Conservation (phyloP, 768 basidiomycete species). For the Phylloporus sp. region DNA sequence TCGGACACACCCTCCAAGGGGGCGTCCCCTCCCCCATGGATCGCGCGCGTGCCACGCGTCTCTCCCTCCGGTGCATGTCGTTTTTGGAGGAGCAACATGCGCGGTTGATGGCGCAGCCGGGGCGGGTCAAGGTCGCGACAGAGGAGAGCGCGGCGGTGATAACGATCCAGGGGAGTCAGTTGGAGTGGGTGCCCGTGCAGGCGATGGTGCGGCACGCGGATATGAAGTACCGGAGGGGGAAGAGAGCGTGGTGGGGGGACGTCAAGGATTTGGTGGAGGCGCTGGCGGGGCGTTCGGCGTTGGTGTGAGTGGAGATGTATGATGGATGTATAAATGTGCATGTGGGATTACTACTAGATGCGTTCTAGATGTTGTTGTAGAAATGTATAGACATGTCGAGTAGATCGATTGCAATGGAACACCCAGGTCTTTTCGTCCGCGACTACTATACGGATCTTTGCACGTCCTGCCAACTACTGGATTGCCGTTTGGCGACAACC, state of each 20-base stretch:
- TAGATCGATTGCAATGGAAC: no score
- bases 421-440: no score
- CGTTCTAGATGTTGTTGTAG: no score
- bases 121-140: constrained; percentile 49
- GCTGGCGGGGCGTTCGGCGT: constrained; percentile 60
- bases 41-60: constrained; percentile 83
- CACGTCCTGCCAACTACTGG: no score
- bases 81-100: constrained; percentile 86
- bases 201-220: constrained; percentile 87
- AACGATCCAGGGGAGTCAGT: constrained; percentile 76
- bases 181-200: constrained; percentile 79
- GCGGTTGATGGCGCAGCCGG: constrained; percentile 44
- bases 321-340: not conserved
- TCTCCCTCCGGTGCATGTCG: constrained; percentile 88
- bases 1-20: constrained; percentile 96
- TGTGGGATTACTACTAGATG: no score
- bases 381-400: no score
- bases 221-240: constrained; percentile 84
- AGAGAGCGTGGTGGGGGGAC: constrained; percentile 70
- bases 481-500: no score
- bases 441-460: no score
- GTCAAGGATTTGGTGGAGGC: constrained; percentile 68
- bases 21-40: constrained; percentile 94
- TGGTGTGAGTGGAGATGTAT: constrained; percentile 31
- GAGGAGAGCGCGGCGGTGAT: constrained; percentile 81